A percentile compares a stretch with the other conserved stretches of the same genome.
These are phyloP conservation scores for Bipolaris bicolor DNA, from an alignment of 2,329 filamentous ascomycete genomes.

Conservation along the genomic window DNA sequence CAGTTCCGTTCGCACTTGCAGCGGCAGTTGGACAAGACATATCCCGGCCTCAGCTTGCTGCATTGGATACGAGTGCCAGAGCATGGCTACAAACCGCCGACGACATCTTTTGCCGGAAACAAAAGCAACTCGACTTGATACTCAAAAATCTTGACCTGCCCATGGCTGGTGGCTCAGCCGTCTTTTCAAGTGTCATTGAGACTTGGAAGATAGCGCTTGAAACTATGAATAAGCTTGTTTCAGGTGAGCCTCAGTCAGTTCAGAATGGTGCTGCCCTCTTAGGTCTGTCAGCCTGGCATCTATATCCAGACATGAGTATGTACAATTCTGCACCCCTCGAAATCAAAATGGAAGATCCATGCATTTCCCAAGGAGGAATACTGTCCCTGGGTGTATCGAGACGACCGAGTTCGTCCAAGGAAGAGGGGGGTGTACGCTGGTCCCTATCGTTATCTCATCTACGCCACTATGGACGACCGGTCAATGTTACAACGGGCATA, in stretches of 20 bases:
- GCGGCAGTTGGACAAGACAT: conserved; percentile 4
- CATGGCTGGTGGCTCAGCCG: not conserved
- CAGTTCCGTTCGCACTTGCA: conserved; percentile 13
- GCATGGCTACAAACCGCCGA: conserved; percentile 24
- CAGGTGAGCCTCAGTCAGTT: conserved; percentile 3
- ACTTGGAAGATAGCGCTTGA: not conserved
- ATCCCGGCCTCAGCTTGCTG: conserved; percentile 12
- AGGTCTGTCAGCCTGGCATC: conserved; percentile 22
- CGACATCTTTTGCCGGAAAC: not conserved
- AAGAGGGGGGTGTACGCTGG: not conserved
- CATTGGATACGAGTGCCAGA: conserved; percentile 22
- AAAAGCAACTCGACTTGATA: conserved; percentile 21
- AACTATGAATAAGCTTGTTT: not conserved
- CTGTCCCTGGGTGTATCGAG: not conserved
- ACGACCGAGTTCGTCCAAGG: not conserved
- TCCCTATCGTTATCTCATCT: not conserved
- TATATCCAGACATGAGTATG: conserved; percentile 22
- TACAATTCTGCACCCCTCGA: not conserved
- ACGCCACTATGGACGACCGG: not conserved
- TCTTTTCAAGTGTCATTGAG: conserved; percentile 10
- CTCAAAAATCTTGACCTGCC: conserved; percentile 16
- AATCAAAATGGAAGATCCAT: not conserved
- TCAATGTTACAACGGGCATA: not conserved
- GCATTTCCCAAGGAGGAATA: not conserved
- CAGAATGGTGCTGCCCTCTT: conserved; percentile 14